Base-by-base conservation (phyloP, 73 alveolate species). In the Tetrahymena thermophila region DNA sequence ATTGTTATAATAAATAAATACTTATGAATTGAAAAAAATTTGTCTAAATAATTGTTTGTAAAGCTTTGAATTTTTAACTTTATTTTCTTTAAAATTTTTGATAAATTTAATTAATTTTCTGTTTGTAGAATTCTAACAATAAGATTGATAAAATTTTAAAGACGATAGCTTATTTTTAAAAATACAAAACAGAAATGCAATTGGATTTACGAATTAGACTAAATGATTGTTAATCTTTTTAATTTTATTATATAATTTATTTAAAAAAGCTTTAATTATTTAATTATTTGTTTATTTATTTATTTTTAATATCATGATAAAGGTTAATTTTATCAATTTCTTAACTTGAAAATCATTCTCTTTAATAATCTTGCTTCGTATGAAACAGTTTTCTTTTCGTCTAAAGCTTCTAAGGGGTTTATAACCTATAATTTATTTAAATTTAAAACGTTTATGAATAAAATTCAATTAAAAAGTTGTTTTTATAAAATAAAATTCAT, bases 361-460 rank as follows among this genome's bases (percentile, higher is more conserved):
- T 99, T 99, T 95, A 99, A 97, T 96, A 97, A 94, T 93, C 99
- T 97, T 25, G 99, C 99, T 93, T 99, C 99, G 96, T 99, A 98
- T 42, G 99, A 94, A 85, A 99, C 99, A 7, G 99, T 98, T 93
- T 98, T 98, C 96, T 97, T 98, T 93, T 98, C 99, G 25, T 97
- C 99, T 25, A 96, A 95, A 94, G 97, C 84, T 40, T 85, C 96
- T 10, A 94, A 71, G 35, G 96, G 97, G 31, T 93, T 96, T 38
- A 94, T 85, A 34, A 89, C 89, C 97, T 93, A 43, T 17, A 34
- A 34, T 28, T 35, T 55, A 93, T 25, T 23, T 85, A 28, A 31
- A 35, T 40, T 40, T 7, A 40, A 40, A 40, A 40, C 10, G 10
- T 7, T 11, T 7, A 40, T 40, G 44, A 40, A 40, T 40, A 40